These are phyloP conservation scores for Collybia nuda DNA, from an alignment of 768 basidiomycete genomes.

Conservation along the genomic window DNA sequence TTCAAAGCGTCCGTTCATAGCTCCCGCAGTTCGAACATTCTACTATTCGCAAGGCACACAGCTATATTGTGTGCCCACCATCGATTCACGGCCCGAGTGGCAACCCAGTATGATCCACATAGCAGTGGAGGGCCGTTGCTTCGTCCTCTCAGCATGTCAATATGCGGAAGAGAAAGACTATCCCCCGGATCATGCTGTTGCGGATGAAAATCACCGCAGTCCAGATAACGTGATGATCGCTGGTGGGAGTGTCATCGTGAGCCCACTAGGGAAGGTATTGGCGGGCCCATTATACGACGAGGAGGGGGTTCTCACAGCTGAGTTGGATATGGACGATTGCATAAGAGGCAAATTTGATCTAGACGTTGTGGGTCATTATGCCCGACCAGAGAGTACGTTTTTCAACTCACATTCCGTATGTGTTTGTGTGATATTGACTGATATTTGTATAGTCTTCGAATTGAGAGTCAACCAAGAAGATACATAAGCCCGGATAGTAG, in stretches of 20 bases:
- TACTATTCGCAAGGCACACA: constrained; percentile 62
- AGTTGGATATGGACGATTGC: constrained; percentile 59
- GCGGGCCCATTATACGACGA: constrained; percentile 55
- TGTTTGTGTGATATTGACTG: no score
- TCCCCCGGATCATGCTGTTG: constrained; percentile 45
- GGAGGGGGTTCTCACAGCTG: constrained; percentile 56
- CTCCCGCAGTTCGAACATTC: constrained; percentile 46
- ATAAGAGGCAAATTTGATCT: constrained; percentile 60
- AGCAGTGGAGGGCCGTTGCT: constrained; percentile 67
- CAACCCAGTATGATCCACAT: constrained; percentile 59
- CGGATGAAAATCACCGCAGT: constrained; percentile 30
- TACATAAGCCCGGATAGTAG: no score
- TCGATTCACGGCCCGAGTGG: constrained; percentile 60
- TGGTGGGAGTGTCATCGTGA: constrained; percentile 62
- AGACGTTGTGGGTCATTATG: constrained; percentile 63
- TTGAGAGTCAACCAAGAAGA: no score
- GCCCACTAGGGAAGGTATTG: constrained; percentile 54
- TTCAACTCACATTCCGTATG: no score
- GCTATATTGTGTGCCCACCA: constrained; percentile 66
- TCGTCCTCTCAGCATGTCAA: constrained; percentile 65
- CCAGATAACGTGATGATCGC: constrained; percentile 56
- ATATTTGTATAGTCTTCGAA: no score
- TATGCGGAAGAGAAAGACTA: constrained; percentile 56
- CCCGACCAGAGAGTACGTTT: constrained; percentile 51
- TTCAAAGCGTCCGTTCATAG: background rate